Conservation (phyloP, 2,329 filamentous ascomycete genomes). For the Triangularia setosa region DNA sequence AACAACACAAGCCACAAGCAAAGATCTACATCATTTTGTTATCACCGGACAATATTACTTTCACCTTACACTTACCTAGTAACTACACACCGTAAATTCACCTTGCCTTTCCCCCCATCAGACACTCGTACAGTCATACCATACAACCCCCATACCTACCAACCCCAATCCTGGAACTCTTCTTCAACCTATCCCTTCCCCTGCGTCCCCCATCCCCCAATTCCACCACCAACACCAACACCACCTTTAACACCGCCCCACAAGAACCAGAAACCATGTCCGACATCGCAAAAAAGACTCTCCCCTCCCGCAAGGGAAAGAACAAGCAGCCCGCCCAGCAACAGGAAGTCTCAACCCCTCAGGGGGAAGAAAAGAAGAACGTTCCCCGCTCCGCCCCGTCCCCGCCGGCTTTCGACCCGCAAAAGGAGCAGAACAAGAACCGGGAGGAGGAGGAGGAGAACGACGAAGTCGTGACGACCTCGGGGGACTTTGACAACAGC, state of each 20-base stretch:
- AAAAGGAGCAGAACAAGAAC: conserved; percentile 12
- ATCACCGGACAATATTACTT: neutral
- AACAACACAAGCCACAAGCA: neutral
- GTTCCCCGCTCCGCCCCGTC: conserved; percentile 2
- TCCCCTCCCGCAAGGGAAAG: conserved; percentile 17
- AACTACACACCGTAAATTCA: neutral
- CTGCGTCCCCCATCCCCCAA: neutral
- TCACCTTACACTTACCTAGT: neutral
- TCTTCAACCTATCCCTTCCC: conserved; percentile 9
- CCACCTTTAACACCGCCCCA: neutral
- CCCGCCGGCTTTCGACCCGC: neutral
- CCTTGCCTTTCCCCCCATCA: neutral
- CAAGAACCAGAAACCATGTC: conserved; percentile 20
- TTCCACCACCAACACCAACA: neutral
- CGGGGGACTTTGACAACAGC: conserved; percentile 26
- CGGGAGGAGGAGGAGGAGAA: conserved; percentile 9
- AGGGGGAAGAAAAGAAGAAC: conserved; percentile 10
- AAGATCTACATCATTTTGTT: neutral
- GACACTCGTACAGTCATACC: neutral
- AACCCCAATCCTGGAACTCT: conserved; percentile 12
- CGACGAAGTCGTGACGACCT: neutral
- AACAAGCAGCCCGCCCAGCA: conserved; percentile 25
- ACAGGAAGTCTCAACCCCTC: conserved; percentile 17
- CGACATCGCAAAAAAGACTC: conserved; percentile 25
- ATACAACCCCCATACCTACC: neutral